Percentiles rank a stretch among this genome's conserved stretches.
phyloP scores from a whole-genome alignment of 1,284 basidiomycete species.

The Sanghuangporus weigelae region DNA sequence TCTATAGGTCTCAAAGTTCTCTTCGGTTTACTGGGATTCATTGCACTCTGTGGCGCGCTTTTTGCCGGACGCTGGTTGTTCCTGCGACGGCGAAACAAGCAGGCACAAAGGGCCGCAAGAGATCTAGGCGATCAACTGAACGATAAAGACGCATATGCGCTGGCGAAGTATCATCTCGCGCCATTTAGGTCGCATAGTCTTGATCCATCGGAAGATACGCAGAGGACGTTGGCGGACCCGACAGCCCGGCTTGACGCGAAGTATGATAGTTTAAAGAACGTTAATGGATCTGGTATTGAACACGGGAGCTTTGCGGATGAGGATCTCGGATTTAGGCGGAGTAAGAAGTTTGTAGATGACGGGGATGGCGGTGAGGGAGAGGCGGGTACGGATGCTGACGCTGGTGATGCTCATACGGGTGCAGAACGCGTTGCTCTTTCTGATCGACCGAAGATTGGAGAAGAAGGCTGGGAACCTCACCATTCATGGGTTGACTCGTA shows the following conservation, averaged over 20 bases:
- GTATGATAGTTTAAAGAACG: neutral
- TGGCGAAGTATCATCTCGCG: conserved; percentile 18
- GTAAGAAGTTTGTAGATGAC: conserved; percentile 2
- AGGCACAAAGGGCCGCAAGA: conserved; percentile 10
- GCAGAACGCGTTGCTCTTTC: neutral
- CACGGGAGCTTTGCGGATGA: conserved; percentile 25
- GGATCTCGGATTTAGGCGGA: conserved; percentile 10
- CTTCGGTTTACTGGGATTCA: conserved; percentile 50
- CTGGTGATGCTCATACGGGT: neutral
- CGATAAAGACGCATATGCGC: conserved; percentile 15
- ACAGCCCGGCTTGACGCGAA: conserved; percentile 26
- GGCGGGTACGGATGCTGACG: conserved; percentile 28
- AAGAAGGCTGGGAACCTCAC: conserved; percentile 8
- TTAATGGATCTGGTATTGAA: conserved; percentile 2
- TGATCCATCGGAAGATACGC: conserved; percentile 28
- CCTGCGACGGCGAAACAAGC: conserved; percentile 24
- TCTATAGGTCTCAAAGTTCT: conserved; percentile 57
- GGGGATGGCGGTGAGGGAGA: conserved; percentile 18
- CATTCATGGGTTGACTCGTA: conserved; percentile 17
- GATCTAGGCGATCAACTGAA: conserved; percentile 10
- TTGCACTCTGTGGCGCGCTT: conserved; percentile 46
- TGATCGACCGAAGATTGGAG: conserved; percentile 3
- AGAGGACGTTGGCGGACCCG: conserved; percentile 28
- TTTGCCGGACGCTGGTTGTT: conserved; percentile 50
- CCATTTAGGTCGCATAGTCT: conserved; percentile 21